phyloP scores from a whole-genome alignment of 495 filamentous ascomycete genomes.

The Paragyromitra xinjiangensis region DNA sequence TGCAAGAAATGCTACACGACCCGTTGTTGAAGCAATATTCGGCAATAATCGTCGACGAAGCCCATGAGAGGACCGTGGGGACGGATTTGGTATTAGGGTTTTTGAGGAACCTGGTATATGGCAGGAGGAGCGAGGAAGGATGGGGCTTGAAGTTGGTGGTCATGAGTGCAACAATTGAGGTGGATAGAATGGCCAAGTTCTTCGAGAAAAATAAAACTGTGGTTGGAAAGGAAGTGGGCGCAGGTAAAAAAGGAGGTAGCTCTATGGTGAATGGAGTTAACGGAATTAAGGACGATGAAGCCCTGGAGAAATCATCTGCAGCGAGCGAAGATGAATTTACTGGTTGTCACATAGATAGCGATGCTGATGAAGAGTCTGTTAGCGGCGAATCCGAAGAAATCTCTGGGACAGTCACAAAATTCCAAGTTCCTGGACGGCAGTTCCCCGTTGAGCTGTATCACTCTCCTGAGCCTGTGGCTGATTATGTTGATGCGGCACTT shows the following conservation, averaged over 20 bases:
- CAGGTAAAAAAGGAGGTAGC: not conserved
- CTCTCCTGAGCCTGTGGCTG: constrained; percentile 76
- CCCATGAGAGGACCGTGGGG: constrained; percentile 96
- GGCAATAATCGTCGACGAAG: constrained; percentile 91
- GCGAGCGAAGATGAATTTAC: constrained; percentile 30
- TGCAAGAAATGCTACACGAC: constrained; percentile 92
- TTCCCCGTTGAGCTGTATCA: constrained; percentile 84
- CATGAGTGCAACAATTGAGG: constrained; percentile 96
- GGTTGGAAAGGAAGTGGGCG: not conserved
- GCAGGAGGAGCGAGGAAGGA: constrained; percentile 29
- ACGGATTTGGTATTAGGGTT: constrained; percentile 92
- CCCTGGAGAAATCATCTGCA: constrained; percentile 4
- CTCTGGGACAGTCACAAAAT: constrained; percentile 42
- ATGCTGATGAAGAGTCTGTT: not conserved
- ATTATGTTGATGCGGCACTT: constrained; percentile 83
- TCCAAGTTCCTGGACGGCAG: constrained; percentile 84
- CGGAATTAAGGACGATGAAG: not conserved
- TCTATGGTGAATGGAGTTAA: constrained; percentile 15
- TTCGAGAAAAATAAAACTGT: constrained; percentile 63
- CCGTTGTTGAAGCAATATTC: constrained; percentile 84
- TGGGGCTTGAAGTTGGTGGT: constrained; percentile 78
- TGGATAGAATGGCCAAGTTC: constrained; percentile 77
- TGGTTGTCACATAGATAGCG: constrained; percentile 38
- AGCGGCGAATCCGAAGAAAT: not conserved
- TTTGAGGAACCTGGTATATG: constrained; percentile 65